Base-by-base conservation (phyloP, 2,329 filamentous ascomycete species). In the Pyricularia pennisetigena region DNA sequence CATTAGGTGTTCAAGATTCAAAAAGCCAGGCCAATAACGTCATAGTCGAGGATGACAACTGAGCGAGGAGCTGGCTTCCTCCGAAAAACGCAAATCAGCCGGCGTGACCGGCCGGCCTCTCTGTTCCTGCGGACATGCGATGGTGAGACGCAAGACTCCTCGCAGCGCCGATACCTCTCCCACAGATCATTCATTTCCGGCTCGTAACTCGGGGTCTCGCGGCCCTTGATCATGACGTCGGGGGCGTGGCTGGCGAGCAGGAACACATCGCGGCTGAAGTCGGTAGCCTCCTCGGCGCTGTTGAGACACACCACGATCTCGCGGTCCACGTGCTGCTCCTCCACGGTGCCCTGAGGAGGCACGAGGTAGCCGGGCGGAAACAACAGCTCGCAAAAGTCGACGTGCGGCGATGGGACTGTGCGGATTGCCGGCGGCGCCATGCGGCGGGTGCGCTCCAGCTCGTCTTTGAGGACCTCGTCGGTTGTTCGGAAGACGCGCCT, bases 251-350 rank as follows among this genome's bases (percentile, higher is more conserved):
- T 30, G 30, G 29, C 24, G 29, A 35, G 63, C n/a, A 65, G 35
- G n/a, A 65, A 24, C 6, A 12, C 30, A 16, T 67, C 32, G 14
- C 41, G 32, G 65, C 65, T 49, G 41, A 66, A 49, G 23, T 54
- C 65, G 16, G 65, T 66, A 6, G 20, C 65, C 29, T 49, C 24
- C 35, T 57, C 65, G 65, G 8, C 24, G 49, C 26, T 29, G 65
- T 67, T 67, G n/a, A 67, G 28, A 20, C 65, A 67, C 49, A 67
- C 41, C 10, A 67, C 28, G 35, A 67, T 57, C 41, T 67, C 65
- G 16, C 49, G 29, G 35, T 67, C 65, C 24, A 67, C 32, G 20
- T 61, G 23, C 12, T 66, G 23, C 23, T 64, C n/a, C 24, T 23
- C 63, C 12, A 28, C 26, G 41, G 30, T 35, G 10, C 28, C 63